Conservation (phyloP, 2,329 filamentous ascomycete genomes). For the Cryphonectria radicalis region DNA sequence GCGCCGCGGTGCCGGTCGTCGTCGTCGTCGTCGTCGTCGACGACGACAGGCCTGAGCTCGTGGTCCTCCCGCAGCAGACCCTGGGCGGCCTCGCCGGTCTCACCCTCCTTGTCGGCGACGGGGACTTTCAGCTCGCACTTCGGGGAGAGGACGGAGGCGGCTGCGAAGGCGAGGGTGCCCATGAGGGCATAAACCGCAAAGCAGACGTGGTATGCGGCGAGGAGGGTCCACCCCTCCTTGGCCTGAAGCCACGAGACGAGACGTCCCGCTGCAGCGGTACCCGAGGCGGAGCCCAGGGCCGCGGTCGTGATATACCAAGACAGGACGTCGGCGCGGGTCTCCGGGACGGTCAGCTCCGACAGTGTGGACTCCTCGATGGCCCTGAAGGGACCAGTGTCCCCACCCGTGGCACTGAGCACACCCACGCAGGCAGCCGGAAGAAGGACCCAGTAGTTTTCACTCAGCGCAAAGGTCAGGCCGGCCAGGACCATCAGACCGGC, state of each 20-base stretch:
- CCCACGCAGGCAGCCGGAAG: slow-evolving; percentile 62
- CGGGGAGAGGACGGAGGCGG: slow-evolving; percentile 51
- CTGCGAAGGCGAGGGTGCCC: slow-evolving; percentile 54
- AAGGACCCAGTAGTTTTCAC: slow-evolving; percentile 63
- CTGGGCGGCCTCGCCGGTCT: slow-evolving; percentile 31
- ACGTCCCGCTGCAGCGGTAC: slow-evolving; percentile 56
- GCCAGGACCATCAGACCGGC: slow-evolving; percentile 60
- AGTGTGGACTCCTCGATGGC: slow-evolving; percentile 69
- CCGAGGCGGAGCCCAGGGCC: slow-evolving; percentile 58
- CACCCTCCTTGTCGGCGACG: slow-evolving; percentile 31
- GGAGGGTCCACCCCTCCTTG: slow-evolving; percentile 52
- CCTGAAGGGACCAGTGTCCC: slow-evolving; percentile 70
- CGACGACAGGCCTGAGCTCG: slow-evolving; percentile 22
- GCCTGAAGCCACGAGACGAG: slow-evolving; percentile 52
- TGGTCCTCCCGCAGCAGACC: slow-evolving; percentile 33
- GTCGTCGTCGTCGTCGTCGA: neutral
- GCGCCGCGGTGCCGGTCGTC: slow-evolving; percentile 19
- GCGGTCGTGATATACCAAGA: slow-evolving; percentile 67
- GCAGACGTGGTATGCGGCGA: slow-evolving; percentile 58
- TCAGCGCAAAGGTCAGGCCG: slow-evolving; percentile 57
- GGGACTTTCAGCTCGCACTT: slow-evolving; percentile 53
- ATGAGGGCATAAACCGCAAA: slow-evolving; percentile 63
- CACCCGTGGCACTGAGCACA: slow-evolving; percentile 64
- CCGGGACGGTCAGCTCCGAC: slow-evolving; percentile 60
- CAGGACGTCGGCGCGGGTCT: slow-evolving; percentile 64